These are phyloP conservation scores for Russula lepida DNA, from an alignment of 768 basidiomycete genomes.

Conservation along the genomic window DNA sequence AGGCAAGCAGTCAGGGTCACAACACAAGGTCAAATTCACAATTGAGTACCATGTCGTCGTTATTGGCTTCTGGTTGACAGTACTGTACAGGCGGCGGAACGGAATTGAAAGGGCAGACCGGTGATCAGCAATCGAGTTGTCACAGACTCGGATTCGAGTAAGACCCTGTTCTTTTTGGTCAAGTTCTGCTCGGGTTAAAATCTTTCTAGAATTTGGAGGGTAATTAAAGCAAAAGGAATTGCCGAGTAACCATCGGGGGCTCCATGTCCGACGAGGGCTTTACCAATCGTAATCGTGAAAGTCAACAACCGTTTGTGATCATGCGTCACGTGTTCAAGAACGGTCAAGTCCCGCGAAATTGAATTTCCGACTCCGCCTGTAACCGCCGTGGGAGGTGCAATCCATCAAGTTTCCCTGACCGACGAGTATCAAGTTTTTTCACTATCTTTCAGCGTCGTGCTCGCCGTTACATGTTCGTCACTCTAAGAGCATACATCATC, in stretches of 20 bases:
- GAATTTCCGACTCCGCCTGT: not conserved
- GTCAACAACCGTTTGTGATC: too few relatives aligned
- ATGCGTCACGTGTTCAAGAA: not conserved
- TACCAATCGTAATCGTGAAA: too few relatives aligned
- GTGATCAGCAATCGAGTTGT: not conserved
- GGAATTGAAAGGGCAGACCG: too few relatives aligned
- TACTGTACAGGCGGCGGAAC: not conserved
- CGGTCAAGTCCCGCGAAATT: not conserved
- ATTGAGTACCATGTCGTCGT: not conserved
- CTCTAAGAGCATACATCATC: too few relatives aligned
- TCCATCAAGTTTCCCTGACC: too few relatives aligned
- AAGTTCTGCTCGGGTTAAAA: not conserved
- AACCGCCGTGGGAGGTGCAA: too few relatives aligned
- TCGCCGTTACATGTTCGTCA: not conserved
- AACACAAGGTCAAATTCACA: not conserved
- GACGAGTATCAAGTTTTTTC: not conserved
- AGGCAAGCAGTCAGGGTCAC: not conserved
- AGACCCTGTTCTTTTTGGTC: not conserved
- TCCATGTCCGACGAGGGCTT: too few relatives aligned
- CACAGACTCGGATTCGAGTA: not conserved
- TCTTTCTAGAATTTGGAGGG: not conserved
- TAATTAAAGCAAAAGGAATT: not conserved
- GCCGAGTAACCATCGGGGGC: too few relatives aligned
- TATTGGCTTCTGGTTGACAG: not conserved
- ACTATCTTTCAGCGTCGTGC: not conserved